Evolutionary conservation across 352 stramenopile genomes (phyloP).

Genomic region (Saprolegnia diclina): DNA sequence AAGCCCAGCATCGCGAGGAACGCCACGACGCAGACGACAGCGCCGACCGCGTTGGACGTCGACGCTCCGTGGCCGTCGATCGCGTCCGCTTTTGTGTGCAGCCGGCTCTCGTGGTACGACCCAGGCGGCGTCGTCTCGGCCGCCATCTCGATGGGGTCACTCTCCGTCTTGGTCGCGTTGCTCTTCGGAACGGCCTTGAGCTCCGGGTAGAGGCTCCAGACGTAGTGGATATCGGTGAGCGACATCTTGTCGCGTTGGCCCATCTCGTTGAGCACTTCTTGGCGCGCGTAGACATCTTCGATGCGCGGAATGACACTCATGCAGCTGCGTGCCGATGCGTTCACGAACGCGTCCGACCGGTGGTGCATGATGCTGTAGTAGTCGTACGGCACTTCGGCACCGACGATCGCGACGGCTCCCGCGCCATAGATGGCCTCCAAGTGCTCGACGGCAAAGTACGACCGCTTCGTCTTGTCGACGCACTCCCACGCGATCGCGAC

Average conservation of each 20-base stretch:
- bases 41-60: constrained; percentile 42
- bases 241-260: constrained; percentile 66
- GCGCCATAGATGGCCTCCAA: constrained; percentile 20
- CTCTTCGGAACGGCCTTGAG: constrained; percentile 33
- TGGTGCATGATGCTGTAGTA: constrained; percentile 86
- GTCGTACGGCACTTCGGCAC: constrained; percentile 51
- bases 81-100: constrained; percentile 53
- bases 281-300: constrained; percentile 39
- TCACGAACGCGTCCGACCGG: constrained; percentile 59
- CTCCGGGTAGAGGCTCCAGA: constrained; percentile 63
- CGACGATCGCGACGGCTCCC: neutral
- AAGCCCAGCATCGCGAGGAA: constrained; percentile 36
- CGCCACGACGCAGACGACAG: constrained; percentile 46
- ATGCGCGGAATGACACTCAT: constrained; percentile 62
- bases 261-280: constrained; percentile 57
- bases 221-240: constrained; percentile 63
- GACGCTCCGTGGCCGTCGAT: constrained; percentile 21
- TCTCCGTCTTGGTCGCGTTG: neutral
- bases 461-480: constrained; percentile 53
- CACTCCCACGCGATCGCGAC: constrained; percentile 78
- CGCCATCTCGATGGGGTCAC: neutral
- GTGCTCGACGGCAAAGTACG: constrained; percentile 63
- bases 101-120: constrained; percentile 46
- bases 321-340: constrained; percentile 44
- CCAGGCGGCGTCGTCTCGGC: neutral